Evolutionary conservation across 805 yeast genomes (phyloP), one percentile per base, ranked within the genome.

Genomic region (Cyberlindnera maclurae): DNA sequence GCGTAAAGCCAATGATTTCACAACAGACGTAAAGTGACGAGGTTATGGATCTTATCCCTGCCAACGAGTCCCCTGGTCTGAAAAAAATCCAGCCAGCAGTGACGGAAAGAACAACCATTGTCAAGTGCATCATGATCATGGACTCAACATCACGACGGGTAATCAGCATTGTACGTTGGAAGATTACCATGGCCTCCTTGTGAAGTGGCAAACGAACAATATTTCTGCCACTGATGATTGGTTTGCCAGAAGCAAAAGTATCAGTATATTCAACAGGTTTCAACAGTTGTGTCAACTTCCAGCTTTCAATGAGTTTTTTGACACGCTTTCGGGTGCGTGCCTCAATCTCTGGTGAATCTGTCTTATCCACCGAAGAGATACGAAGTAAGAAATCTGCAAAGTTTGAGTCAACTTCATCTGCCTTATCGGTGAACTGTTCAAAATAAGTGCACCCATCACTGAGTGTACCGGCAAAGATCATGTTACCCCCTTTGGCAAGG

Each of bases 71-170:
- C 15, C 70, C 73, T 3, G 88, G 88, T 46, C 73, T 73, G 54
- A 60, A 80, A 51, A 79, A 86, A 31, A 86, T 70, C 88, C 93
- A 83, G 0, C 95, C 95, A 31, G 73, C 61, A n/a, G 77, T 61
- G 2, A 76, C 52, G 0, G 87, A 82, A 44, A 83, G 46, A 0
- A 73, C 37, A 29, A 43, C 31, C 3, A 79, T 73, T n/a, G 65
- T 69, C 15, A 65, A 45, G 6, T 76, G 56, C 3, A 71, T 55
- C 29, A 64, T 73, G 4, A 62, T 33, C 11, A 68, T 53, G 0
- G 79, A 76, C 36, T 70, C 57, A 12, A 70, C 68, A 53, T 79
- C 84, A 43, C 82, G 61, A 4, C 54, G 39, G 20, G 76, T 71
- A 7, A 75, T 49, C 16, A 64, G 48, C n/a, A 69, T 44, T 15